Percentiles rank a stretch among this genome's conserved stretches.
Conservation (phyloP, 352 stramenopile species). For the Lagenidium giganteum region DNA sequence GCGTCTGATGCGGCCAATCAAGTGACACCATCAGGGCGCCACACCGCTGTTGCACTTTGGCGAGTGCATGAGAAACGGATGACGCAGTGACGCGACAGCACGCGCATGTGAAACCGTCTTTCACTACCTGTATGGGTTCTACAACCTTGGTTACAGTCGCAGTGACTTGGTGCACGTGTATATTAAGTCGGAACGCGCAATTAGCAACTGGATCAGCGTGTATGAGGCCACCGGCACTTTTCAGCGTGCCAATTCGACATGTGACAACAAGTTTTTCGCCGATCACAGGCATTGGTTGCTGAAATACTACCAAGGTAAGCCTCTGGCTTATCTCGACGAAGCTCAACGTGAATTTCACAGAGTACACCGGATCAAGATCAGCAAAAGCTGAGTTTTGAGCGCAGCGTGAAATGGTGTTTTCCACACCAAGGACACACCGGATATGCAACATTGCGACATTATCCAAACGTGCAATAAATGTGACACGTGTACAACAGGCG, state of each 20-base stretch:
- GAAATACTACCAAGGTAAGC: slow-evolving; percentile 9
- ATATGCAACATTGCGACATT: too few species aligned
- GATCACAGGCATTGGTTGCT: slow-evolving; percentile 9
- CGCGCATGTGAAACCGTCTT: slow-evolving; percentile 16
- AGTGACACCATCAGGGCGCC: too few species aligned
- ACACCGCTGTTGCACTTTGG: too few species aligned
- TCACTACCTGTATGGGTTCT: slow-evolving; percentile 18
- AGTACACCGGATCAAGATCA: not conserved
- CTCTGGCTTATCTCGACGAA: slow-evolving; percentile 18
- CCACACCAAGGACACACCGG: too few species aligned
- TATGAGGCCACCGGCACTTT: slow-evolving; percentile 14
- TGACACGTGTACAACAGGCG: too few species aligned
- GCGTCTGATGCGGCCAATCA: too few species aligned
- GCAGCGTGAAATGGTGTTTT: too few species aligned
- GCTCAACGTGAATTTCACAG: slow-evolving; percentile 2
- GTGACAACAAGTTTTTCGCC: slow-evolving; percentile 8
- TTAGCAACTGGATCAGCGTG: slow-evolving; percentile 16
- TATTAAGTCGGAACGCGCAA: slow-evolving; percentile 18
- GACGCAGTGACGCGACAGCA: slow-evolving; percentile 3
- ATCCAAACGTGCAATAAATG: too few species aligned
- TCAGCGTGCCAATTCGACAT: slow-evolving; percentile 3
- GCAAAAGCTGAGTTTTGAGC: too few species aligned
- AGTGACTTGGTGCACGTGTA: slow-evolving; percentile 15
- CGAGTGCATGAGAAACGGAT: slow-evolving; percentile 3
- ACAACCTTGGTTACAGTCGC: slow-evolving; percentile 13